phyloP scores from a whole-genome alignment of 1,284 basidiomycete species.

The Trichosporon asahii region DNA sequence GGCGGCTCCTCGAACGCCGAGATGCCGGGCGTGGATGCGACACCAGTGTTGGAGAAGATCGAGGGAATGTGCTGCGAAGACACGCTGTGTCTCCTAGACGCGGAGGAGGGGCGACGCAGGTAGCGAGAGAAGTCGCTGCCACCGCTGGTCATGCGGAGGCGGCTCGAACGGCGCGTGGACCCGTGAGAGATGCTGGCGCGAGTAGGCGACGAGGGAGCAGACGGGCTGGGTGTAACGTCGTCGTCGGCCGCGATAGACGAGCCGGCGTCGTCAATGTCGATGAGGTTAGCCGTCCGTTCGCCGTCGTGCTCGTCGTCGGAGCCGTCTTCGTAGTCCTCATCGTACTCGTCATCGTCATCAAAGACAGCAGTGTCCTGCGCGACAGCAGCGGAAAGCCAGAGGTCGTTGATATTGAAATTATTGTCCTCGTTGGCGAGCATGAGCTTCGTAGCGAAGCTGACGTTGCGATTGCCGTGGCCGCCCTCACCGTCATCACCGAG shows the following conservation, averaged over 20 bases:
- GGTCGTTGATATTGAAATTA: slow-evolving; percentile 53
- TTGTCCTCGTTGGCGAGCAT: slow-evolving; percentile 61
- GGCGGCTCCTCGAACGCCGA: slow-evolving; percentile 24
- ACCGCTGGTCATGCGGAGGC: slow-evolving; percentile 12
- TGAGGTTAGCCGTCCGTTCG: background rate
- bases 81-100: slow-evolving; percentile 41
- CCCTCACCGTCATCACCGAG: slow-evolving; percentile 30
- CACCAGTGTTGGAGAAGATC: slow-evolving; percentile 51
- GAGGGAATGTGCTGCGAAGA: slow-evolving; percentile 46
- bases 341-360: slow-evolving; percentile 49
- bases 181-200: background rate
- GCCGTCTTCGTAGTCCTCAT: slow-evolving; percentile 30
- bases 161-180: slow-evolving; percentile 11
- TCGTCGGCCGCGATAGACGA: slow-evolving; percentile 23
- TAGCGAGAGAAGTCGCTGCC: slow-evolving; percentile 16
- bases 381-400: slow-evolving; percentile 53
- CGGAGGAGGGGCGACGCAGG: slow-evolving; percentile 29
- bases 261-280: slow-evolving; percentile 11
- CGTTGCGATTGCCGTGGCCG: slow-evolving; percentile 29
- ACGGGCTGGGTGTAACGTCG: slow-evolving; percentile 10
- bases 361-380: slow-evolving; percentile 53
- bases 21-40: slow-evolving; percentile 35
- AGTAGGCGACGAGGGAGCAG: slow-evolving; percentile 7
- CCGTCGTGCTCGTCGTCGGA: slow-evolving; percentile 19
- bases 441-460: slow-evolving; percentile 75